Evolutionary conservation across 225 moss, liverwort and hornwort species (phyloP).

Genomic region (Bryum argenteum): DNA sequence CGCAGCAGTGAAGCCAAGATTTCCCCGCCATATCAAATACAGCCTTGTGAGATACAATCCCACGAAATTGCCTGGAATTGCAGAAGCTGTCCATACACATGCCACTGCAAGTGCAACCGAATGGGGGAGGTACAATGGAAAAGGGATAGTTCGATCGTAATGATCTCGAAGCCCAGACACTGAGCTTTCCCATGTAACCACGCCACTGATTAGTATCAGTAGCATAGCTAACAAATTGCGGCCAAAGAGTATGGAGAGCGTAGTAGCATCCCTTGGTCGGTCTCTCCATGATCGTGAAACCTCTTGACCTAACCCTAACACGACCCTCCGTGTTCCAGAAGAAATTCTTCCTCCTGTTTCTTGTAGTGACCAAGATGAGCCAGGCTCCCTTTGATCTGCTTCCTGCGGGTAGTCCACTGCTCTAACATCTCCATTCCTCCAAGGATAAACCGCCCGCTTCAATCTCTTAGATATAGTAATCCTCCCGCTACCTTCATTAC

Average conservation of each 20-base stretch:
- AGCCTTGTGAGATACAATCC: slow-evolving; percentile 45
- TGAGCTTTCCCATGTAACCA: slow-evolving; percentile 61
- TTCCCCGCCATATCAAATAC: slow-evolving; percentile 40
- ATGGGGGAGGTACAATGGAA: slow-evolving; percentile 57
- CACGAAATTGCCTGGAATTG: slow-evolving; percentile 43
- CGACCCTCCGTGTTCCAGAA: slow-evolving; percentile 13
- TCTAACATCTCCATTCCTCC: slow-evolving; percentile 7
- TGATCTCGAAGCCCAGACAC: slow-evolving; percentile 34
- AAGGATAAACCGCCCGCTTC: slow-evolving; percentile 24
- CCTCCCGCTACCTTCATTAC: slow-evolving; percentile 14
- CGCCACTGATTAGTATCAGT: slow-evolving; percentile 22
- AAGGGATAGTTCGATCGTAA: slow-evolving; percentile 36
- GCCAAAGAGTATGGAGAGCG: slow-evolving; percentile 6
- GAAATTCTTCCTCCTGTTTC: slow-evolving; percentile 15
- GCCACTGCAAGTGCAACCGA: slow-evolving; percentile 51
- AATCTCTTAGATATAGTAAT: slow-evolving; percentile 20
- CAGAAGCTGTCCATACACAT: slow-evolving; percentile 45
- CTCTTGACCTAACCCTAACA: slow-evolving; percentile 22
- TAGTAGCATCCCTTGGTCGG: slow-evolving; percentile 22
- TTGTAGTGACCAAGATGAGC: slow-evolving; percentile 28
- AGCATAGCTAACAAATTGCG: slow-evolving; percentile 33
- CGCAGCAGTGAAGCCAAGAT: slow-evolving; percentile 17
- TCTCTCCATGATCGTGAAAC: slow-evolving; percentile 44
- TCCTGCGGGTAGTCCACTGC: slow-evolving; percentile 18
- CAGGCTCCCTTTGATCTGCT: slow-evolving; percentile 5